A percentile compares a stretch with the other conserved stretches of the same genome.
phyloP scores from a whole-genome alignment of 2,329 filamentous ascomycete genomes.

The Penicillium sclerotigenum region DNA sequence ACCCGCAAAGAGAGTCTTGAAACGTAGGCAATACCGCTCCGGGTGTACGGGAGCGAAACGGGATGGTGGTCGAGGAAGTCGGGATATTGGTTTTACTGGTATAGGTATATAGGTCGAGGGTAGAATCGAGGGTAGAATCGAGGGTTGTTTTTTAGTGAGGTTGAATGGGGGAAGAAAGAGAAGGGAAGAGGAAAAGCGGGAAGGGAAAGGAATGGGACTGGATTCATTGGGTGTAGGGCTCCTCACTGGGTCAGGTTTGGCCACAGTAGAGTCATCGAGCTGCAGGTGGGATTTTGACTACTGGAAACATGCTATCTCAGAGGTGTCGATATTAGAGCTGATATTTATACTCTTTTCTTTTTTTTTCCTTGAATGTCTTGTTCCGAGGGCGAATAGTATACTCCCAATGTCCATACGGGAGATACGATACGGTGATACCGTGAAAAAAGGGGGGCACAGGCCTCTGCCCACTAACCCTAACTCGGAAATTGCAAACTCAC shows the following conservation, averaged over 20 bases:
- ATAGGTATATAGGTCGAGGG: neutral
- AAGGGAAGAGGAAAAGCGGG: slow-evolving; percentile 15
- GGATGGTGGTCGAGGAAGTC: neutral
- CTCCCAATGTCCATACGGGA: neutral
- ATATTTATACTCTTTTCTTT: neutral
- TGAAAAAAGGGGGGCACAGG: neutral
- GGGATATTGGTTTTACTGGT: slow-evolving; percentile 1
- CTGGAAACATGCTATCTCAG: neutral
- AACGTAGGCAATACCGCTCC: slow-evolving; percentile 11
- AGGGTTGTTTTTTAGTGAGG: neutral
- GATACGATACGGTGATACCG: neutral
- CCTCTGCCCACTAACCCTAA: neutral
- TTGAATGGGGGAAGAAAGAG: slow-evolving; percentile 16
- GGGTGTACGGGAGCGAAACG: slow-evolving; percentile 4
- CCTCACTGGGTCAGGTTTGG: slow-evolving; percentile 12
- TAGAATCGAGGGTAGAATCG: no score
- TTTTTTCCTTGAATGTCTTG: neutral
- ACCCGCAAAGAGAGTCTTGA: slow-evolving; percentile 8
- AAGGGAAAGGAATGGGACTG: slow-evolving; percentile 20
- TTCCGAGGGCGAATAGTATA: neutral
- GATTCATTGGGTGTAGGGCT: slow-evolving; percentile 10
- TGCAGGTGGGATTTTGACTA: slow-evolving; percentile 4
- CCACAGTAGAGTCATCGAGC: slow-evolving; percentile 13
- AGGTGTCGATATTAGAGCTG: neutral
- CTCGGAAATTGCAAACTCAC: neutral